Evolutionary conservation across 768 basidiomycete species (phyloP).

Genomic region (Tubosaeta sp.): DNA sequence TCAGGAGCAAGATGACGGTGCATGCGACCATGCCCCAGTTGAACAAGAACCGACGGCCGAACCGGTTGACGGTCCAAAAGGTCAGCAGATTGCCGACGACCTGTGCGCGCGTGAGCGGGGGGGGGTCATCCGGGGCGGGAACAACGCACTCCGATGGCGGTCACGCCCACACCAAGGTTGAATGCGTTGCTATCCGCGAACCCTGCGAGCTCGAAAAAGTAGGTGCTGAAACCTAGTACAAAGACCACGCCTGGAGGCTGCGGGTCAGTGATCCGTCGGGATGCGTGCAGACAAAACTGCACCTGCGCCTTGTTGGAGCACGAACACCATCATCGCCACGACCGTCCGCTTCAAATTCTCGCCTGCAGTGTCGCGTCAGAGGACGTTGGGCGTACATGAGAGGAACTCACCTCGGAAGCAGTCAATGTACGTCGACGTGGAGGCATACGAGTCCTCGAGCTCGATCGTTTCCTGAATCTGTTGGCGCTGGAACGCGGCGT

Average conservation of each 20-base stretch:
- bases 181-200: constrained; percentile 28
- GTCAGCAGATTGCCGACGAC: constrained; percentile 25
- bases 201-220: constrained; percentile 36
- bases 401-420: constrained; percentile 26
- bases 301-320: constrained; percentile 27
- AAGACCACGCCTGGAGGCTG: constrained; percentile 22
- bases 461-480: constrained; percentile 29
- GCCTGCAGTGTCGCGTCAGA: constrained; percentile 7
- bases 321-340: constrained; percentile 30
- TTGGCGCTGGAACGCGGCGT: constrained; percentile 19
- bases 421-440: constrained; percentile 27
- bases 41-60: constrained; percentile 24
- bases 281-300: not conserved
- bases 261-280: not conserved
- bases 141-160: constrained; percentile 22
- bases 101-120: constrained; percentile 5
- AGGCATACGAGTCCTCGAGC: constrained; percentile 27
- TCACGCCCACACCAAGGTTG: constrained; percentile 28
- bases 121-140: not conserved
- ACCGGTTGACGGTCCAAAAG: constrained; percentile 22
- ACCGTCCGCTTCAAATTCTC: constrained; percentile 23
- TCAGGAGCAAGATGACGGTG: constrained; percentile 21
- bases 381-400: not conserved
- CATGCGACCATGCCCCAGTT: constrained; percentile 26
- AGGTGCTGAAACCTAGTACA: constrained; percentile 27